Evolutionary conservation across 148 eudicot species (phyloP).

Genomic region (Persicaria maculosa): DNA sequence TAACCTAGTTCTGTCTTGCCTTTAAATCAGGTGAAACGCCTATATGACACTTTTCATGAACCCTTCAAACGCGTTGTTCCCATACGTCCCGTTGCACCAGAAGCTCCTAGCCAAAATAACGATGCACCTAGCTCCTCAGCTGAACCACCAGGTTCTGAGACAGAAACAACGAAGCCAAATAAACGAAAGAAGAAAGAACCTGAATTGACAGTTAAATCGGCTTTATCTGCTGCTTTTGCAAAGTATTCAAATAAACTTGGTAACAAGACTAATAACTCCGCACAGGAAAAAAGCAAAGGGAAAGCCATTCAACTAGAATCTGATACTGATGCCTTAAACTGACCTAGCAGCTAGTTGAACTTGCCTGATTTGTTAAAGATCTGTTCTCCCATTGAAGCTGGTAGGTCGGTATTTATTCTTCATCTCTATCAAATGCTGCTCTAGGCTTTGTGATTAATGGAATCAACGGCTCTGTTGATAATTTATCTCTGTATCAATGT

Average conservation of each 20-base stretch:
- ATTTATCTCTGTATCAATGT: not conserved
- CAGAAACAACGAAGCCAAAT: constrained; percentile 31
- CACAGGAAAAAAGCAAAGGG: constrained; percentile 23
- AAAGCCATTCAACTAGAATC: constrained; percentile 13
- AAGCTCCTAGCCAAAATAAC: constrained; percentile 29
- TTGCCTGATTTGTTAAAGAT: not conserved
- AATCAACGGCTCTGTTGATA: not conserved
- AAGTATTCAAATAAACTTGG: constrained; percentile 47
- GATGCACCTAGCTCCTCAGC: constrained; percentile 19
- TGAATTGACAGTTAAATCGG: constrained; percentile 51
- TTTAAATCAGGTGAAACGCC: constrained; percentile 66
- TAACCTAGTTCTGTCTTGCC: not conserved
- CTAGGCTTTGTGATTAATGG: not conserved
- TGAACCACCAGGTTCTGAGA: constrained; percentile 30
- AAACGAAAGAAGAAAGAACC: constrained; percentile 56
- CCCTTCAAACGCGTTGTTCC: constrained; percentile 79
- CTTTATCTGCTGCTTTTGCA: constrained; percentile 64
- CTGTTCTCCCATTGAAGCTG: not conserved
- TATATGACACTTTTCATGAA: constrained; percentile 86
- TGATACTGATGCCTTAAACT: not conserved
- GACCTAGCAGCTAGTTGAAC: constrained; percentile 14
- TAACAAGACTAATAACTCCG: constrained; percentile 27
- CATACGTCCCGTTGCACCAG: constrained; percentile 28
- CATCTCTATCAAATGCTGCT: not conserved
- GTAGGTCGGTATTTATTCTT: too few species aligned